Evolutionary conservation across 805 yeast genomes (phyloP), one percentile per base, ranked within the genome.

Genomic region (Candida corydali): DNA sequence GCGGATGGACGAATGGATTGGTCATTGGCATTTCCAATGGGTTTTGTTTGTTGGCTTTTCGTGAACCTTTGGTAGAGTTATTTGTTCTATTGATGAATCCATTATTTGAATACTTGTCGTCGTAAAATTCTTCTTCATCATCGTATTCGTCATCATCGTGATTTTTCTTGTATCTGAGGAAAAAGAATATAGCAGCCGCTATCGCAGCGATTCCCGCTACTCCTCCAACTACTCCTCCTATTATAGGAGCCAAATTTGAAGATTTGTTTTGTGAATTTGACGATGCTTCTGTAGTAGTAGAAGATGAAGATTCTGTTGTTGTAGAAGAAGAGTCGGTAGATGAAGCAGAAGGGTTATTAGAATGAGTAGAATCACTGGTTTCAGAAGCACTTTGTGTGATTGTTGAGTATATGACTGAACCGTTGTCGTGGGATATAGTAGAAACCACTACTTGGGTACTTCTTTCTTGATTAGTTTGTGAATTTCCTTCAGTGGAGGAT

Each of bases 1-100:
- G 69, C 1, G 80, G 78, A 32, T 73, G 69, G 17, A 76, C 76
- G 50, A 82, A 80, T 36, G 88, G 88, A 51, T 82, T 80, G 44
- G 70, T 45, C 62, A 67, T 52, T 41, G 65, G 62, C 70, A 57
- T 63, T 41, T 52, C 70, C 43, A 51, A 58, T 20, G 57, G 58
- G 38, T 60, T 56, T 19, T 51, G 37, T 32, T 53, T 51, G 17
- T 39, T 34, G 34, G 42, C 46, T 29, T 43, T 50, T 12, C 39
- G 29, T 16, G 44, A 39, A n/a, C 42, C 39, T 31, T 40, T 36
- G 17, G 38, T 34, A n/a, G 40, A 42, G 22, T 39, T 39, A 8
- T 36, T 34, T 6, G 40, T 44, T 20, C 48, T 49, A 8, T 41
- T 40, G 6, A 39, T 19, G 28, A 53, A 47, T n/a, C 28, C 28